Conservation (phyloP, 441 rosid genomes). For the Manihot esculenta region DNA sequence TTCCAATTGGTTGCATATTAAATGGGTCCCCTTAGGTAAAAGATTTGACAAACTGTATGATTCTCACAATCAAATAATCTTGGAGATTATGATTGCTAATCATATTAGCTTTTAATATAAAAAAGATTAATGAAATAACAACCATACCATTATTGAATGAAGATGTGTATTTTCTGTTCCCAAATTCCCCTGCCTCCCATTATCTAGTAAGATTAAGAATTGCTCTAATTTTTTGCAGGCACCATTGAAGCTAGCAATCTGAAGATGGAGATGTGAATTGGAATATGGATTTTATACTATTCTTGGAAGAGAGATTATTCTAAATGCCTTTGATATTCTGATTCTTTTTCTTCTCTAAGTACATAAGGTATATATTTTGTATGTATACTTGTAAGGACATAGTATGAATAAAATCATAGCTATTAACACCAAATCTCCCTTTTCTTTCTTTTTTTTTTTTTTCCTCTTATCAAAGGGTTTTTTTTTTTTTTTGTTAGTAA, state of each 20-base stretch:
- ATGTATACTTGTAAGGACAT: constrained; percentile 32
- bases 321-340: constrained; percentile 23
- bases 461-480: too few species aligned
- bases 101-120: constrained; percentile 12
- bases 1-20: constrained; percentile 20
- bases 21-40: constrained; percentile 21
- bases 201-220: constrained; percentile 6
- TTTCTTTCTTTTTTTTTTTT: too few species aligned
- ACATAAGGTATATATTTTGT: constrained; percentile 39
- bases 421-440: constrained; percentile 21
- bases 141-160: neutral
- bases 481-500: too few species aligned
- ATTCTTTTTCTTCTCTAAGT: constrained; percentile 38
- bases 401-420: constrained; percentile 39
- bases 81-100: constrained; percentile 28
- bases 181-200: constrained; percentile 3
- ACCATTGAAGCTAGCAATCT: constrained; percentile 42
- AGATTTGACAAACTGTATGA: neutral
- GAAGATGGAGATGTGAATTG: constrained; percentile 62
- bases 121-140: too few species aligned
- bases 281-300: constrained; percentile 25
- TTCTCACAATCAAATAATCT: constrained; percentile 19
- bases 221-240: constrained; percentile 41
- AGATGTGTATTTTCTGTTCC: neutral
- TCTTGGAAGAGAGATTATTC: constrained; percentile 24